Percentiles rank a stretch among this genome's conserved stretches.
Evolutionary conservation across 306 rosid species (phyloP).

Genomic region (Corylus avellana): DNA sequence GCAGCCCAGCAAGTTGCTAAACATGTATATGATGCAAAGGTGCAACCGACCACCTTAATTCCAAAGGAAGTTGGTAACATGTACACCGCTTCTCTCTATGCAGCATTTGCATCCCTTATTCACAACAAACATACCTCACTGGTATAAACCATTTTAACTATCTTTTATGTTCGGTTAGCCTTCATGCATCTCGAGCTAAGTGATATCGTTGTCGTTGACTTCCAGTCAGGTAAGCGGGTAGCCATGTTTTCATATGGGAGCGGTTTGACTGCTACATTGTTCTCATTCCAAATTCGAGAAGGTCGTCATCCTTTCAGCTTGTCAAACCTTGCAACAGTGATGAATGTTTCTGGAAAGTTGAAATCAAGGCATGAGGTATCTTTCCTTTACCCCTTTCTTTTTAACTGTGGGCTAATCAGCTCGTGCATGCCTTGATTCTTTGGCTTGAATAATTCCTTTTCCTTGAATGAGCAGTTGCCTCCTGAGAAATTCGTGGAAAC

Average conservation of each 20-base stretch:
- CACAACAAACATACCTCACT: constrained; percentile 55
- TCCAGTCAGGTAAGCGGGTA: constrained; percentile 63
- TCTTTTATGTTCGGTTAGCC: not conserved
- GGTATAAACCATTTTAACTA: constrained; percentile 38
- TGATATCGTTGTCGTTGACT: constrained; percentile 10
- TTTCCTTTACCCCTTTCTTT: constrained; percentile 3
- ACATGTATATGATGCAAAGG: constrained; percentile 58
- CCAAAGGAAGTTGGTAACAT: constrained; percentile 90
- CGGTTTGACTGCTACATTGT: constrained; percentile 79
- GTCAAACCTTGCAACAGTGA: constrained; percentile 58
- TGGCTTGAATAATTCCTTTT: not conserved
- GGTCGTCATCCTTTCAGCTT: constrained; percentile 67
- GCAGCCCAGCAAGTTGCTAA: constrained; percentile 74
- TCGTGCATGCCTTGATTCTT: not conserved
- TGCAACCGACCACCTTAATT: constrained; percentile 72
- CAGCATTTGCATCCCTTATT: constrained; percentile 76
- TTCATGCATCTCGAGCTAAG: not conserved
- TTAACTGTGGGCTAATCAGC: not conserved
- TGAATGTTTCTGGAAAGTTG: constrained; percentile 76
- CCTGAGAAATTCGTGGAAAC: constrained; percentile 78
- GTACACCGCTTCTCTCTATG: constrained; percentile 85
- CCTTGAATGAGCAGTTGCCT: constrained; percentile 46
- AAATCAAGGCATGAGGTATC: constrained; percentile 72
- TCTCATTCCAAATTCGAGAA: constrained; percentile 57
- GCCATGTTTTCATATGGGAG: constrained; percentile 86